phyloP scores from a whole-genome alignment of 176 grass and related monocot species.

The Typha latifolia region DNA sequence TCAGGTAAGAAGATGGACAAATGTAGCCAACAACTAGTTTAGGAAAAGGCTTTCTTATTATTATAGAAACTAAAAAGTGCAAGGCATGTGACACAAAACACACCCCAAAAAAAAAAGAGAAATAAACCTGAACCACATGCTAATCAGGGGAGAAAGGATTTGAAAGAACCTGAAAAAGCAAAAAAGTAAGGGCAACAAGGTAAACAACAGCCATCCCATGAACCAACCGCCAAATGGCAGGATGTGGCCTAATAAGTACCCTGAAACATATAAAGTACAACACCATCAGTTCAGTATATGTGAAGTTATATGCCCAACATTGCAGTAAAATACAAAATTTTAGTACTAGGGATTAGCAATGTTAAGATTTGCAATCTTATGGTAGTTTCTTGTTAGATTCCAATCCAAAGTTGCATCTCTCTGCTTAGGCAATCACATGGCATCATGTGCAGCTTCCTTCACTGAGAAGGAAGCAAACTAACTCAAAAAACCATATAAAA shows the following conservation, averaged over 20 bases:
- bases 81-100: no score
- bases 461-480: not conserved
- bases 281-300: not conserved
- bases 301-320: not conserved
- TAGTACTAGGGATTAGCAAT: no score
- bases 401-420: not conserved
- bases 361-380: no score
- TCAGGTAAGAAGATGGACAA: no score
- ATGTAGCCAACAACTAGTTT: no score
- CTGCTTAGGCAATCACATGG: not conserved
- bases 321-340: not conserved
- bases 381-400: not conserved
- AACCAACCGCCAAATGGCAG: constrained; percentile 95
- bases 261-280: constrained; percentile 26
- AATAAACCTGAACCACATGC: not conserved
- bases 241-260: constrained; percentile 96
- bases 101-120: no score
- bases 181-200: constrained; percentile 89
- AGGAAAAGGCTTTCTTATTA: no score
- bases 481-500: no score
- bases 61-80: no score
- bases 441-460: not conserved
- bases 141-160: not conserved
- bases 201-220: constrained; percentile 96
- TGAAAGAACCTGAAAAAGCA: constrained; percentile 85